phyloP scores from a whole-genome alignment of 306 rosid genomes.

The Potentilla sterilis region DNA sequence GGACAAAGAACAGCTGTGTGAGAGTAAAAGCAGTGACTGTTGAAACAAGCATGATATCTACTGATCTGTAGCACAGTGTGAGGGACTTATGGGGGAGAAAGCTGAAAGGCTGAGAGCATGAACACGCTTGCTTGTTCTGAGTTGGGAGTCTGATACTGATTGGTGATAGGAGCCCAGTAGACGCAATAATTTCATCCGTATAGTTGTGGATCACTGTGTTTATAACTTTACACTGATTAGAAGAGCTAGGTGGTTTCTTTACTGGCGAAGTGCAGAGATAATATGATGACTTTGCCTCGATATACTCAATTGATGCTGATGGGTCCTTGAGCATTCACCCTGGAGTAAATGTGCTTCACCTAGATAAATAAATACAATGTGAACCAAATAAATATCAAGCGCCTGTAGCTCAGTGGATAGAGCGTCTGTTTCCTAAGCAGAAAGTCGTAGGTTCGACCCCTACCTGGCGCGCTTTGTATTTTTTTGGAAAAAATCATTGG shows the following conservation, averaged over 20 bases:
- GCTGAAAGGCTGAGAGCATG: not conserved
- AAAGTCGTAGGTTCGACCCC: slow-evolving; percentile 11
- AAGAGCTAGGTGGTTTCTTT: not conserved
- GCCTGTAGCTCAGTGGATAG: slow-evolving; percentile 17
- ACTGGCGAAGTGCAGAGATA: not conserved
- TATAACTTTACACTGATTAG: not conserved
- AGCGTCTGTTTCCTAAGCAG: slow-evolving; percentile 14
- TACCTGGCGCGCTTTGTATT: not conserved
- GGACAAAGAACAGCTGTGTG: not conserved
- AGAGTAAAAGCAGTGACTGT: not conserved
- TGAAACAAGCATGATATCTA: not conserved
- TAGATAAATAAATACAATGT: too few species aligned
- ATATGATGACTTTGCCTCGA: not conserved
- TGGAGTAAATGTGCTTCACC: not conserved
- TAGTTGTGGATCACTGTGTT: not conserved
- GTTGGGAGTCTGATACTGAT: not conserved
- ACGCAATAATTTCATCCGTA: not conserved
- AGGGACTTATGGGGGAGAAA: not conserved
- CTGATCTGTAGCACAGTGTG: not conserved
- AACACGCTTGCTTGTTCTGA: slow-evolving; percentile 9
- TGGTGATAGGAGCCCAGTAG: slow-evolving; percentile 1
- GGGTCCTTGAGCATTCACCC: not conserved
- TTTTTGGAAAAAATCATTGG: not conserved
- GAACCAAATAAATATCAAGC: rapidly evolving
- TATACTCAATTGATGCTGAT: not conserved